Evolutionary conservation across 768 basidiomycete genomes (phyloP), one percentile per base, ranked within the genome.

Genomic region (Nevesoporus exiguus): DNA sequence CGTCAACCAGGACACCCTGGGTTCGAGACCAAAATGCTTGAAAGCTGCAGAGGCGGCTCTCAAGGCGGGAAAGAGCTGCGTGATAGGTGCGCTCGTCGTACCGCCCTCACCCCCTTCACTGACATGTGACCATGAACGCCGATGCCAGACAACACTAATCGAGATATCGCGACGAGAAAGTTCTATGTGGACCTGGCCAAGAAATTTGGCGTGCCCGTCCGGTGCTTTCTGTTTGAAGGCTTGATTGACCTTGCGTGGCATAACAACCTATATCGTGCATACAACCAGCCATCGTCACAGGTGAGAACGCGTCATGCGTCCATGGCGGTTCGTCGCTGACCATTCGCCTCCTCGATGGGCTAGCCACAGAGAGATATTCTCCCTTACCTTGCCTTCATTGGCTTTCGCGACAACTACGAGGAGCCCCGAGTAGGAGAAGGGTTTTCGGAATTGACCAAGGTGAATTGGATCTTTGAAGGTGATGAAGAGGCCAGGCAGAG

Each of bases 211-310:
- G 74, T 85, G 1, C 76, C 79, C 3, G 74, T 82, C 3, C 79
- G 93, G 51, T 90, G 90, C 64, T 82, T 95, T 66, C 59, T 80
- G 25, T 96, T 97, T 61, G 75, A 81, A 9, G 88, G 85, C 41
- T 81, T 87, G 9, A 61, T 82, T n/a, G 88, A 93, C 43, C 77
- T 96, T 7, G 91, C 91, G 3, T 90, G 85, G 86, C 96, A 98
- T 70, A 97, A 98, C 68, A 95, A 95, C 63, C 71, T 94, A 8
- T 97, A 96, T 66, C 82, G 95, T 29, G 84, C 91, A 34, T 90
- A 75, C 59, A 80, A 80, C 56, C 71, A 80, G 29, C 82, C 84
- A 0, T 66, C 79, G 3, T 74, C 76, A 22, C 55, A 56, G 25
- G 62, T 63, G 40, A 57, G 58, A 14, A 27, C 29, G 36, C 10